Base-by-base conservation (phyloP, 1,284 basidiomycete species). In the Trametes sp. region DNA sequence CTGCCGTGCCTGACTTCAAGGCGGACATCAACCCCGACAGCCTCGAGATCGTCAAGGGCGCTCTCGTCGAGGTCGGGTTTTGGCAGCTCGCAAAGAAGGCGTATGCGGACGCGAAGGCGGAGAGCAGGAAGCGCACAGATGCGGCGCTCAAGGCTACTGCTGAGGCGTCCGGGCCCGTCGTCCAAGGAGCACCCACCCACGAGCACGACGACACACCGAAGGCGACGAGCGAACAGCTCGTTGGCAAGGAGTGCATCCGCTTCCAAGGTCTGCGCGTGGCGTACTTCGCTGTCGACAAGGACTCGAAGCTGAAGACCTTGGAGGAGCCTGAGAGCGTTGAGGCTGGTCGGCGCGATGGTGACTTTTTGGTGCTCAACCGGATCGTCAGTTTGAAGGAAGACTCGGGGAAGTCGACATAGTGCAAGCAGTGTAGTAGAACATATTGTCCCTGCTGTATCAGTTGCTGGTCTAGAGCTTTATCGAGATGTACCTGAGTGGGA, bases 361-460 rank as follows among this genome's bases (percentile, higher is more conserved):
- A 97, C 74, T 84, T 83, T 73, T 76, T 99, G 52, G 87, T 98
- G 24, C 82, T 99, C 49, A 99, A 99, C 78, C 87, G 94, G 59
- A 96, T 98, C 69, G 96, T 98, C 28, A 93, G 90, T 64, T 77
- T 99, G 78, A 99, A 99, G 81, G 96, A 98, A 80, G 97, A 98
- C 75, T 86, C 89, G 6, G 93, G 93, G n/a, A 98, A 98, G 72
- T 73, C 82, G 38, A 80, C 77, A 7, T 60, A 57, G 44, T 11
- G 29, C 13, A 13, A 23, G 21, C 13, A 9, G 29, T 0, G 13
- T 35, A 10, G 42, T 9, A 16, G 29, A 24, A 28, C 41, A 9
- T 19, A 9, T n/a, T 5, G 16, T 49, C 8, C 24, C 1, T 28
- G 57, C 44, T 59, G 57, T 54, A 54, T 9, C 14, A 14, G 41